Evolutionary conservation across 352 stramenopile genomes (phyloP).

Genomic region (Elongisporangium anandrum): DNA sequence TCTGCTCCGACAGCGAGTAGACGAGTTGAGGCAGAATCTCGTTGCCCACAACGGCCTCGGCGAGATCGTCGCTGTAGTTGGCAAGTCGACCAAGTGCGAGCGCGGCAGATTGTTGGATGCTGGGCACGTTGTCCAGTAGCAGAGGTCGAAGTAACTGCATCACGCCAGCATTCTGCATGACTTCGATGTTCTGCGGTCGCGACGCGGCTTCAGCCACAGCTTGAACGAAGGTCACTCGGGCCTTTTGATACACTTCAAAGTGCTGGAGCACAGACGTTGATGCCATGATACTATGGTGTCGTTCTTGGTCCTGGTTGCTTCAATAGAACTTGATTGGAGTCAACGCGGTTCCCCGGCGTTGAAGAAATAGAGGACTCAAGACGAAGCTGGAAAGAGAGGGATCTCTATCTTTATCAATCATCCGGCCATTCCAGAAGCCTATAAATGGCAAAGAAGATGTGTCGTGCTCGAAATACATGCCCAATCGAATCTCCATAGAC

Average conservation of each 20-base stretch:
- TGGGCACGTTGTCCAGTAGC: conserved; percentile 93
- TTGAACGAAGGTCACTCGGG: conserved; percentile 93
- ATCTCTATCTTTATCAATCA: neutral
- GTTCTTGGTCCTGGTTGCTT: neutral
- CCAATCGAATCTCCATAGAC: neutral
- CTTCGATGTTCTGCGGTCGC: conserved; percentile 94
- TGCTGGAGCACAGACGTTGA: conserved; percentile 90
- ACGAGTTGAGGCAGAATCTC: conserved; percentile 96
- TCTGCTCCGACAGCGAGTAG: conserved; percentile 94
- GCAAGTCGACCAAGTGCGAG: conserved; percentile 90
- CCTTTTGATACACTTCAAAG: conserved; percentile 96
- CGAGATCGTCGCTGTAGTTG: conserved; percentile 95
- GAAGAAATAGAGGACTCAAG: neutral
- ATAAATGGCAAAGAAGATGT: neutral
- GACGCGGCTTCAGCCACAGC: conserved; percentile 91
- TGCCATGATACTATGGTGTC: conserved; percentile 35
- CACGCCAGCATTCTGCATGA: conserved; percentile 95
- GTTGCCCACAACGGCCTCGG: conserved; percentile 92
- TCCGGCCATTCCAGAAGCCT: neutral
- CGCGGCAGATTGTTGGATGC: conserved; percentile 93
- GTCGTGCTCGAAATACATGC: neutral
- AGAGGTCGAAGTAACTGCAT: conserved; percentile 93
- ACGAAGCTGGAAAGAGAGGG: neutral
- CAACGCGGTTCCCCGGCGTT: neutral
- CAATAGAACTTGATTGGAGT: too few species aligned